phyloP scores from a whole-genome alignment of 2,329 filamentous ascomycete species.

The Paecilomyces sp. region DNA sequence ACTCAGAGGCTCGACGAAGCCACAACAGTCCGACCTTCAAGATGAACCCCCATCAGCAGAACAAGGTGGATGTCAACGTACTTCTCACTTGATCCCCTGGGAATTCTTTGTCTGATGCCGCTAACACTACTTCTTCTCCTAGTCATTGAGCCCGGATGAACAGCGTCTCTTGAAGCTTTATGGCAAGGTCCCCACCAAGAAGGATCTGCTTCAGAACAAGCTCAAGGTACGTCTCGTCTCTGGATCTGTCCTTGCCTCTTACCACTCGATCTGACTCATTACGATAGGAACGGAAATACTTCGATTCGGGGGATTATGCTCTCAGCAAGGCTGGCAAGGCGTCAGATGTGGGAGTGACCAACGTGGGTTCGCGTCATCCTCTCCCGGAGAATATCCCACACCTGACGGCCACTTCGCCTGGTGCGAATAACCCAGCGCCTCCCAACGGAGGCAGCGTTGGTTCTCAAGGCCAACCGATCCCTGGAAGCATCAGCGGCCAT shows the following conservation, averaged over 20 bases:
- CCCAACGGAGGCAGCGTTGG: constrained; percentile 23
- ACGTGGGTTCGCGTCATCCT: constrained; percentile 90
- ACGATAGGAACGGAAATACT: constrained; percentile 87
- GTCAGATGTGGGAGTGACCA: constrained; percentile 85
- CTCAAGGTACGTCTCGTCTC: constrained; percentile 57
- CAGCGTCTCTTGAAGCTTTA: constrained; percentile 95
- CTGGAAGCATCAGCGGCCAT: constrained; percentile 36
- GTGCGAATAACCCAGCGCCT: constrained; percentile 26
- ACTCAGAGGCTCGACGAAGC: neutral
- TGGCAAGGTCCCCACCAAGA: constrained; percentile 94
- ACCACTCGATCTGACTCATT: neutral
- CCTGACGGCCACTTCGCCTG: constrained; percentile 59
- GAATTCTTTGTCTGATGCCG: neutral
- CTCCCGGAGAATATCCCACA: constrained; percentile 93
- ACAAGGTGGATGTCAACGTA: constrained; percentile 95
- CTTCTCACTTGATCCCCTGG: constrained; percentile 34
- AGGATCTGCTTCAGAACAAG: constrained; percentile 95
- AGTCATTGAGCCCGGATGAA: constrained; percentile 92
- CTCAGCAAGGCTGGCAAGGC: constrained; percentile 97
- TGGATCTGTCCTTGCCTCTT: neutral
- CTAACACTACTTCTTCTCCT: constrained; percentile 10
- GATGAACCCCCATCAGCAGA: constrained; percentile 97
- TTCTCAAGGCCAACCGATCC: constrained; percentile 32
- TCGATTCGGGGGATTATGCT: constrained; percentile 93
- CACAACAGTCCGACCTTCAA: constrained; percentile 17